Conservation (phyloP, 257 asterid genomes). For the Paulownia fortunei region DNA sequence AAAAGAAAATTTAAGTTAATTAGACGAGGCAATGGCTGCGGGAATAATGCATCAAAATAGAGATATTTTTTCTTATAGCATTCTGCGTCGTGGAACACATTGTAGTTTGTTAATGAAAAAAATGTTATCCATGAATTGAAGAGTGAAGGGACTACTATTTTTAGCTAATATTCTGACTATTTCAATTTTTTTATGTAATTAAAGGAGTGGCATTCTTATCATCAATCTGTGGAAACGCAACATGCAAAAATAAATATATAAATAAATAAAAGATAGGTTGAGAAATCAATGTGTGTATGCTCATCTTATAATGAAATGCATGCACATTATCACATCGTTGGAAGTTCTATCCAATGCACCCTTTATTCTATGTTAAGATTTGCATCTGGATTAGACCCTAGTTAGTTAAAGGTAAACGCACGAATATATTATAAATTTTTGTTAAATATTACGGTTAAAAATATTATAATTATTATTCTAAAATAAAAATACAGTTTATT, state of each 20-base stretch:
- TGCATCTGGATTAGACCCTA: not conserved
- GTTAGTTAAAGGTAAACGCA: no score
- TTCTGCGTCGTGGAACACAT: not conserved
- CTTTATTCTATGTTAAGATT: not conserved
- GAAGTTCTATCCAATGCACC: conserved; percentile 16
- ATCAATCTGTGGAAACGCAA: not conserved
- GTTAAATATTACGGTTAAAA: no score
- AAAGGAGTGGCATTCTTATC: conserved; percentile 40
- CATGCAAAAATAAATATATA: no score
- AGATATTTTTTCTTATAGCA: not conserved
- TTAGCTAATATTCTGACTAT: conserved; percentile 18
- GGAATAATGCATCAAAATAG: not conserved
- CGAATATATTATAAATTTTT: no score
- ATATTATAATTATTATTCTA: no score
- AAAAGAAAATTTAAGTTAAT: not conserved
- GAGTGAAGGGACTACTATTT: not conserved
- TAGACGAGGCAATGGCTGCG: not conserved
- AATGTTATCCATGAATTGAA: not conserved
- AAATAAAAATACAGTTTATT: no score
- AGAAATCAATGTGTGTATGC: not conserved
- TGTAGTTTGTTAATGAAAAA: not conserved
- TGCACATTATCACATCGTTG: not conserved
- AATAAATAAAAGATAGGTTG: conserved; percentile 16
- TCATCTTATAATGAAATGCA: not conserved
- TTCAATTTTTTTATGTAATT: conserved; percentile 10